Conservation (phyloP, 768 basidiomycete species). For the Mycena vulgaris region DNA sequence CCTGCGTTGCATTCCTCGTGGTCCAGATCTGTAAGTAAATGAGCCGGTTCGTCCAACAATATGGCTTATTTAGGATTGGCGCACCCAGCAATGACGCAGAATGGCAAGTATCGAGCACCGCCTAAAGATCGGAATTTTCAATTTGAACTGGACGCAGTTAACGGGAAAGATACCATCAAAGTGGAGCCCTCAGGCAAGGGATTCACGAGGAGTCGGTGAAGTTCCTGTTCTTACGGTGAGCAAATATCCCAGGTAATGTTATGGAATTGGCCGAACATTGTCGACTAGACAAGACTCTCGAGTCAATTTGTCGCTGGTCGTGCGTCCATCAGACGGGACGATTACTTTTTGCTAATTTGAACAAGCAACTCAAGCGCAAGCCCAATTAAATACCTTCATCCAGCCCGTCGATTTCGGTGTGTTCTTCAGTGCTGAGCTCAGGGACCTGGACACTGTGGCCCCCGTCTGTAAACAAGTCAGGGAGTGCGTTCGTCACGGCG, state of each 20-base stretch:
- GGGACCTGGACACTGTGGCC: conserved; percentile 28
- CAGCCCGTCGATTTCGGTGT: conserved; percentile 21
- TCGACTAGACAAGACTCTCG: conserved; percentile 28
- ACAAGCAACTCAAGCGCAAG: not conserved
- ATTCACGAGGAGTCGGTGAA: conserved; percentile 21
- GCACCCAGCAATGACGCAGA: conserved; percentile 20
- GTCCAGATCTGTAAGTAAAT: conserved; percentile 14
- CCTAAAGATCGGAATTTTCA: not conserved
- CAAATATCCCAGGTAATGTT: not conserved
- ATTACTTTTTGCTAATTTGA: not conserved
- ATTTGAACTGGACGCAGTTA: not conserved
- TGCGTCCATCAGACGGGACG: conserved; percentile 25
- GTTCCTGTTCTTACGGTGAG: conserved; percentile 17
- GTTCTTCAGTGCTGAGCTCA: conserved; percentile 6
- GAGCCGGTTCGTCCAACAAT: not conserved
- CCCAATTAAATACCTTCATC: conserved; percentile 12
- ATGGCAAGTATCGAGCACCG: conserved; percentile 25
- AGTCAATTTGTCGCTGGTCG: not conserved
- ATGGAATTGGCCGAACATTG: conserved; percentile 1
- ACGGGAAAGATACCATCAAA: conserved; percentile 6
- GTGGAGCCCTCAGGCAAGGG: conserved; percentile 15
- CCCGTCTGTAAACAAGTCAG: not conserved
- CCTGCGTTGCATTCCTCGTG: conserved; percentile 14
- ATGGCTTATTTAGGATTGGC: not conserved
- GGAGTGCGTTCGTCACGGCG: no score